Base-by-base conservation (phyloP, 2,329 filamentous ascomycete species). In the Xylaria hypoxylon region DNA sequence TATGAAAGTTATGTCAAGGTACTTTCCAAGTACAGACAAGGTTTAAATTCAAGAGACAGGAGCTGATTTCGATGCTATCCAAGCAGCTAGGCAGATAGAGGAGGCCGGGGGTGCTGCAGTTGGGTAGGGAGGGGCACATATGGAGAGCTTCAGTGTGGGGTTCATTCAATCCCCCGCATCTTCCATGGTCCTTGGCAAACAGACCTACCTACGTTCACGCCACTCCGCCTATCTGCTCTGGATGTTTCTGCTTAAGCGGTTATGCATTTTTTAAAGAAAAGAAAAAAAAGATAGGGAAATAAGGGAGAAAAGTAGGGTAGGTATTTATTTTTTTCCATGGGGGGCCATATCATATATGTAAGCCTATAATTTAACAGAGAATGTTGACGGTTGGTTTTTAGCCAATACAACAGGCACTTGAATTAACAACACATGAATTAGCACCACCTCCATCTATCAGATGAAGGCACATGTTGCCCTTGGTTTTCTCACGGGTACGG, bases 401-500 rank as follows among this genome's bases (percentile, higher is more conserved):
- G n/a, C n/a, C n/a, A n/a, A n/a, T n/a, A n/a, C n/a, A n/a, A n/a
- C n/a, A n/a, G n/a, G n/a, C n/a, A n/a, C n/a, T n/a, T n/a, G n/a
- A 11, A 11, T 13, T 15, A 15, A 55, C 35, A 42, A 28, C 22
- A 28, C 22, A 28, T 6, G 10, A 28, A 19, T 24, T 24, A 40
- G 5, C 22, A 7, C 19, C 22, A 7, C 19, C 38, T 28, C 15
- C 19, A 13, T 53, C n/a, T 53, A 22, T 8, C 44, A 28, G 17
- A 64, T 64, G 56, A 60, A 64, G 55, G 6, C 44, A n/a, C 28
- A n/a, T 28, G 11, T 15, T 2, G 22, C 7, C 17, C 17, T 57
- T 42, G 1, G 5, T 40, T 31, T 58, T n/a, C 42, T 64, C 19
- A n/a, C 19, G 19, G 47, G 26, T 22, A 55, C 24, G 19, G 19